Conservation (phyloP, 306 rosid species). For the Crotalaria pallida region DNA sequence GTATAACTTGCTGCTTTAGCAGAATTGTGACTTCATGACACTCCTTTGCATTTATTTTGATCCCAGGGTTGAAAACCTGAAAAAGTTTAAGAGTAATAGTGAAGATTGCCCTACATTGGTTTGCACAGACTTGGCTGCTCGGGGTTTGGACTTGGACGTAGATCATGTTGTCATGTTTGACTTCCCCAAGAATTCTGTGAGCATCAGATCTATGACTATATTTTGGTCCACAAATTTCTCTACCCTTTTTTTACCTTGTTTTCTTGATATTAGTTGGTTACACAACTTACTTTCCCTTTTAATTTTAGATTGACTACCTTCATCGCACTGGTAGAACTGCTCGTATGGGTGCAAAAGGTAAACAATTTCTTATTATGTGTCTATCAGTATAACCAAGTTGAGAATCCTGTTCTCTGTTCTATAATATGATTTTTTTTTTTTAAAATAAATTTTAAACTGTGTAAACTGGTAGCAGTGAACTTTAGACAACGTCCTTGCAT, state of each 20-base stretch:
- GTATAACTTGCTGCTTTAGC: not conserved
- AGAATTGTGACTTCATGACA: not conserved
- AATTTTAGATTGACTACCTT: constrained; percentile 78
- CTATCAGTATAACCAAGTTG: not conserved
- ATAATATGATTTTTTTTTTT: not conserved
- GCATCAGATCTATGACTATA: constrained; percentile 20
- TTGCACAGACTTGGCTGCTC: constrained; percentile 95
- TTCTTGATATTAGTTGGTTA: not conserved
- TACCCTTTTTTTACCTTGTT: not conserved
- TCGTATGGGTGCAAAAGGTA: constrained; percentile 98
- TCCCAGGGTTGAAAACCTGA: constrained; percentile 89
- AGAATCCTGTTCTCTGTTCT: not conserved
- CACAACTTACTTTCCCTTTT: constrained; percentile 9
- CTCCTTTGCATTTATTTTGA: constrained; percentile 9
- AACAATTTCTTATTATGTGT: not conserved
- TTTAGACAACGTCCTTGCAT: not conserved
- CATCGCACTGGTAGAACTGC: constrained; percentile 99
- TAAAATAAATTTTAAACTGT: not conserved
- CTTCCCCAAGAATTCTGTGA: constrained; percentile 82
- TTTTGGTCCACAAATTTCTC: not conserved
- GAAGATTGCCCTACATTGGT: constrained; percentile 94
- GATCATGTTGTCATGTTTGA: constrained; percentile 99
- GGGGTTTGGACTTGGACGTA: constrained; percentile 94
- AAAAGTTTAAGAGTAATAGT: constrained; percentile 73
- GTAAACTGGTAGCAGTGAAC: not conserved